Evolutionary conservation across 495 filamentous ascomycete genomes (phyloP), one percentile per base, ranked within the genome.

Genomic region (Hypoxylon intermedium): DNA sequence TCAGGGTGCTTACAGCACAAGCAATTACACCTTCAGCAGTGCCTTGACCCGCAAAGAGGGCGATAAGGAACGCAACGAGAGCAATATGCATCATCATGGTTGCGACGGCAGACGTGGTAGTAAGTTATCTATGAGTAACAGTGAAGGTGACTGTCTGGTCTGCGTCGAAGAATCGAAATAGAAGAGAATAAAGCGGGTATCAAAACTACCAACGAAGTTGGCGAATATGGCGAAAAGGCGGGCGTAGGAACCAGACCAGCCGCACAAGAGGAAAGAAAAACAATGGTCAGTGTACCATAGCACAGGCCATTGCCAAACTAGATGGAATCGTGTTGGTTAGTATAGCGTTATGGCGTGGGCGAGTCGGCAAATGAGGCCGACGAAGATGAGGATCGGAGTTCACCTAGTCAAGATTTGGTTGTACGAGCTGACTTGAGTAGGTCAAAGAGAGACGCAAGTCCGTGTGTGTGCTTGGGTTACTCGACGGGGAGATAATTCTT

Each of bases 371-470:
- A 38, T 12, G 34, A 53, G 24, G 50, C 15, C 42, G 9, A 24
- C 36, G 15, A 15, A 12, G 33, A 44, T 24, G 15, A 65, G 34
- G 15, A 16, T 55, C 61, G 54, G 50, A 34, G 49, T 48, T 55
- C 15, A 57, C 48, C 37, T 58, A 53, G 37, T 48, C 26, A 33
- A 54, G 24, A 58, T 57, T 55, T 60, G 46, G 45, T 50, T 26
- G 24, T 3, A 26, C 24, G 24, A 26, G 7, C 4, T 26, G 24
- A n/a, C n/a, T n/a, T 26, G 7, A 26, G 24, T 65, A 7, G 36
- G 34, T 48, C 62, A 47, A 65, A 42, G n/a, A 51, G 56, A 33
- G n/a, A n/a, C n/a, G 46, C 45, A 44, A 57, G 41, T 42, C 62
- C 50, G 62, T 53, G 44, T 46, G 15, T 13, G 26, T 26, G 3